A percentile compares a stretch with the other conserved stretches of the same genome.
Conservation (phyloP, 352 stramenopile genomes). For the Phytophthora cactorum region DNA sequence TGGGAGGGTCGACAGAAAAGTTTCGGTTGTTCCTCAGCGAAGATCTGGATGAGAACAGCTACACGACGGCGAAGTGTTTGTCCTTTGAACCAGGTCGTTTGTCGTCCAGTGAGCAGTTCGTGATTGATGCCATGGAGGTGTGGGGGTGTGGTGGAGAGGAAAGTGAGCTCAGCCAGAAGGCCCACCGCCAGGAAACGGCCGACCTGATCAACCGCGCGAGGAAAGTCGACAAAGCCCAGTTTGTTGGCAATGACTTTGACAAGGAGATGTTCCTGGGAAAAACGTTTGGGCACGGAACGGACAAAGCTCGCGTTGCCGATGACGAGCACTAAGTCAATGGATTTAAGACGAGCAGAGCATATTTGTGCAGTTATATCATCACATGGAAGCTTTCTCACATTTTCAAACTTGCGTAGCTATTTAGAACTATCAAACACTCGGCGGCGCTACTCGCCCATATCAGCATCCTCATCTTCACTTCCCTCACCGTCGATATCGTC, state of each 20-base stretch:
- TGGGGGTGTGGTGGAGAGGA: constrained; percentile 81
- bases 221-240: constrained; percentile 90
- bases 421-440: constrained; percentile 42
- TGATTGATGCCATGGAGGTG: constrained; percentile 74
- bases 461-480: constrained; percentile 44
- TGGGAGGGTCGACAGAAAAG: constrained; percentile 76
- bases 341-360: constrained; percentile 2
- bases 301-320: constrained; percentile 70
- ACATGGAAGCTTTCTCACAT: constrained; percentile 35
- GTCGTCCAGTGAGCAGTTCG: constrained; percentile 65
- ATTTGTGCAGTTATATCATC: constrained; percentile 21
- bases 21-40: constrained; percentile 86
- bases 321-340: constrained; percentile 52
- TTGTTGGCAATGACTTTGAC: constrained; percentile 85
- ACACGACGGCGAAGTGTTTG: constrained; percentile 73
- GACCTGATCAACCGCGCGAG: constrained; percentile 83
- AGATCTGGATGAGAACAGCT: constrained; percentile 86
- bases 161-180: constrained; percentile 54
- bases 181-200: constrained; percentile 77
- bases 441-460: constrained; percentile 47
- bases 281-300: constrained; percentile 76
- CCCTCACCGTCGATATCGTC: constrained; percentile 33
- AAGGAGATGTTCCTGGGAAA: constrained; percentile 83
- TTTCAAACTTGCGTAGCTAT: constrained; percentile 33
- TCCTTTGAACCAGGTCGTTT: constrained; percentile 75